Base-by-base conservation (phyloP, 2,329 filamentous ascomycete genomes). In the Capronia coronata region DNA sequence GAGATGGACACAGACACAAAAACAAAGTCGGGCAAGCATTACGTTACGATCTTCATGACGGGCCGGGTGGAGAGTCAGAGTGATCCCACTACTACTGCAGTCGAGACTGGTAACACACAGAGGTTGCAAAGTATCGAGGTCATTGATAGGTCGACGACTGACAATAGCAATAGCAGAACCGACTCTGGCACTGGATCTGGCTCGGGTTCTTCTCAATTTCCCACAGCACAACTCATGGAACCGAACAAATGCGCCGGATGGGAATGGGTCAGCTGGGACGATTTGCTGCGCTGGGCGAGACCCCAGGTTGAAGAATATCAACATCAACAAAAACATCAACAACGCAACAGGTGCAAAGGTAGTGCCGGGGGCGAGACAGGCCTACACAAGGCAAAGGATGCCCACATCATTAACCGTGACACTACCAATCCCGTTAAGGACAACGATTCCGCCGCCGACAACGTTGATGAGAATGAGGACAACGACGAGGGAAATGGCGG, bases 1-100 rank as follows among this genome's bases (percentile, higher is more conserved):
- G 29, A 13, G 1, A 19, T n/a, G 4, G 38, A 4, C 11, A 19
- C 4, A n/a, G 27, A 29, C 61, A 62, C 0, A 73, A 76, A 41
- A 23, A n/a, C n/a, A n/a, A n/a, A n/a, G n/a, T n/a, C n/a, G n/a
- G 67, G 66, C 0, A 86, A 82, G 65, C 86, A 91, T 62, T 91
- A 90, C 61, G 73, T 88, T 43, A 90, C 86, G 0, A 64, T 88
- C 2, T 89, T 86, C 57, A 77, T 87, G 54, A 68, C 70, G 0
- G 80, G 77, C 35, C 67, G 65, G 38, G 68, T 78, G 57, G 61
- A 67, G 0, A 72, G 79, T 21, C 2, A 10, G 13, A 68, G 72
- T 13, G 56, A 61, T 0, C 72, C 72, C 14, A 9, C 16, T 22
- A 22, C 7, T 27, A 23, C 23, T 14, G 14, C 4, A 16, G 22